phyloP scores from a whole-genome alignment of 495 filamentous ascomycete genomes.

The Astrothelium macrocarpum region DNA sequence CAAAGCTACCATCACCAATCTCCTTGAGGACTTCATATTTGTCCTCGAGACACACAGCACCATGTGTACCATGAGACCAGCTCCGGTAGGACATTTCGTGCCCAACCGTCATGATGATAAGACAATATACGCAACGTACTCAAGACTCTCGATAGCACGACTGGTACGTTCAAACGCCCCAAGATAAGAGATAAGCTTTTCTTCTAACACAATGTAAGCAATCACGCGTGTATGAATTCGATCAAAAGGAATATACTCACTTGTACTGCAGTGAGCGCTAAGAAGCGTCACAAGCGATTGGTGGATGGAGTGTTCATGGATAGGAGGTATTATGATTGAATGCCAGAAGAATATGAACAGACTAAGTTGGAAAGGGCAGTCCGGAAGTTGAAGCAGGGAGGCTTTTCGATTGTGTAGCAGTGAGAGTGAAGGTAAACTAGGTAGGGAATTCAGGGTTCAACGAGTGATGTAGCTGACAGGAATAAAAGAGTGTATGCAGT shows the following conservation, averaged over 20 bases:
- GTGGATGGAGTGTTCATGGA: conserved; percentile 1
- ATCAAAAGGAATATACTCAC: neutral
- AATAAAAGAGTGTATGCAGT: conserved; percentile 8
- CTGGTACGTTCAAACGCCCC: neutral
- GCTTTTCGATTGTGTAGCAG: neutral
- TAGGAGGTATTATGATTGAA: neutral
- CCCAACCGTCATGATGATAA: conserved; percentile 25
- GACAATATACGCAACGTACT: neutral
- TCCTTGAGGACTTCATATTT: conserved; percentile 96
- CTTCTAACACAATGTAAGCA: neutral
- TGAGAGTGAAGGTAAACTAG: neutral
- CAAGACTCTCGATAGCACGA: neutral
- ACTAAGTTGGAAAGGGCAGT: neutral
- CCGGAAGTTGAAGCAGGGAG: neutral
- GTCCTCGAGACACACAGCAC: conserved; percentile 42
- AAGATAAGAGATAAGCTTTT: neutral
- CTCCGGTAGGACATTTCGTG: conserved; percentile 31
- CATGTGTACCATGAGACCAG: conserved; percentile 20
- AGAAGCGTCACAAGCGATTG: neutral
- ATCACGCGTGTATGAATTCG: neutral
- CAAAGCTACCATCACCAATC: conserved; percentile 97
- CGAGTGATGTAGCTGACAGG: conserved; percentile 5
- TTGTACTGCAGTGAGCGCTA: neutral
- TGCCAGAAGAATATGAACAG: neutral
- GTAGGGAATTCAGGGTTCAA: conserved; percentile 7